phyloP scores from a whole-genome alignment of 2,329 filamentous ascomycete species.

The Didymella pinodella region DNA sequence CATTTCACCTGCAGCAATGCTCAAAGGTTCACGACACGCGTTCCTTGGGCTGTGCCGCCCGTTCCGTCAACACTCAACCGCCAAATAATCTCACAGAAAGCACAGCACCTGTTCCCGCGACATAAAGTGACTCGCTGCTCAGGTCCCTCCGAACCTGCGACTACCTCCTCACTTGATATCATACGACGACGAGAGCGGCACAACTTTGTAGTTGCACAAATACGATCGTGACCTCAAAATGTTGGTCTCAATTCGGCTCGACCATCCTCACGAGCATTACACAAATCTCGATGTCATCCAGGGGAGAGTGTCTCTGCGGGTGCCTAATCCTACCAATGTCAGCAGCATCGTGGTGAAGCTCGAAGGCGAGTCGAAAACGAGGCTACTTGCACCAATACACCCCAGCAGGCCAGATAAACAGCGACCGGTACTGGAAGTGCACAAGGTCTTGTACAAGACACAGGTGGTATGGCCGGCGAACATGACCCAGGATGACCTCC shows the following conservation, averaged over 20 bases:
- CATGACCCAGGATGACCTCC: constrained; percentile 51
- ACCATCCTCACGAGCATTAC: constrained; percentile 72
- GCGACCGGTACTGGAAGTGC: constrained; percentile 59
- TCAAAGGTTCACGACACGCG: constrained; percentile 41
- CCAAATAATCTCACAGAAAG: constrained; percentile 13
- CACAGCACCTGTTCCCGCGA: constrained; percentile 6
- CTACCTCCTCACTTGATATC: constrained; percentile 27
- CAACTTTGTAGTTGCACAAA: constrained; percentile 8
- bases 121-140: constrained; percentile 34
- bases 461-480: constrained; percentile 74
- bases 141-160: constrained; percentile 26
- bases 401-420: constrained; percentile 53
- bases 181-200: constrained; percentile 13
- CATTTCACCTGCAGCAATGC: constrained; percentile 29
- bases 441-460: constrained; percentile 76
- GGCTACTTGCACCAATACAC: constrained; percentile 62
- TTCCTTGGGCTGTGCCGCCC: constrained; percentile 41
- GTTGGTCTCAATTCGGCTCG: constrained; percentile 70
- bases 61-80: constrained; percentile 16
- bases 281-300: constrained; percentile 80
- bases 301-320: constrained; percentile 61
- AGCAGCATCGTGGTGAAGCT: constrained; percentile 77
- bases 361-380: constrained; percentile 78
- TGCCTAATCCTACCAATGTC: constrained; percentile 56
- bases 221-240: constrained; percentile 27